A percentile compares a stretch with the other conserved stretches of the same genome.
Conservation (phyloP, 345 rosid species). For the Eucalyptus tenuipes region DNA sequence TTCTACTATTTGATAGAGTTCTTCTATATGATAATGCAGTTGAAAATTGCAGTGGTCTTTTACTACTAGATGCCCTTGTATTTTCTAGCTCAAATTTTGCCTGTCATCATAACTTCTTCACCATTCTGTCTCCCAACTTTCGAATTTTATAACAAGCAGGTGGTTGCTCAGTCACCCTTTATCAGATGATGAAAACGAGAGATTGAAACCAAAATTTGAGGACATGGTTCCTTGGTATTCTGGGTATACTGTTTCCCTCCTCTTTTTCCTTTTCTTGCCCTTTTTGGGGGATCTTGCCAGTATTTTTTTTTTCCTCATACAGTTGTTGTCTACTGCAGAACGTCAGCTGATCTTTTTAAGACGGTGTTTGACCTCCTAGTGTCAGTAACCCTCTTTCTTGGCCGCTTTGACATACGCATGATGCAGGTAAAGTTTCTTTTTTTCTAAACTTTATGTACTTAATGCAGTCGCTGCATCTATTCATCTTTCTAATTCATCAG, state of each 20-base stretch:
- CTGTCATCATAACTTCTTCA: background rate
- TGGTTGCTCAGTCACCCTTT: slow-evolving; percentile 87
- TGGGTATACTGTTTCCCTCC: slow-evolving; percentile 47
- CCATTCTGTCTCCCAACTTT: background rate
- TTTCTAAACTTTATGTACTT: background rate
- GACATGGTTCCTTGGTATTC: slow-evolving; percentile 99
- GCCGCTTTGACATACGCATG: slow-evolving; percentile 99
- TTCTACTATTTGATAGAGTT: background rate
- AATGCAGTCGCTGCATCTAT: background rate
- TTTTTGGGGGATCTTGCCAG: background rate
- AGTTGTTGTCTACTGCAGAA: slow-evolving; percentile 44
- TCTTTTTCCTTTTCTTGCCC: background rate
- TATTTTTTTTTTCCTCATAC: background rate
- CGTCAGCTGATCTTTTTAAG: slow-evolving; percentile 96
- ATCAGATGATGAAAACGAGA: slow-evolving; percentile 63
- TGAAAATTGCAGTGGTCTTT: background rate
- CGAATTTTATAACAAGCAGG: slow-evolving; percentile 20
- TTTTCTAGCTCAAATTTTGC: background rate
- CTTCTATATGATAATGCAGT: background rate
- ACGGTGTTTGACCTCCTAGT: slow-evolving; percentile 93
- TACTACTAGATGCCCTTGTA: background rate
- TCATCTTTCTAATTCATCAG: slow-evolving; percentile 14
- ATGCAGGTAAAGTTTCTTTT: slow-evolving; percentile 58
- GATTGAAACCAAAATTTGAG: slow-evolving; percentile 73
- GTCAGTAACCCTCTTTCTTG: slow-evolving; percentile 90